Conservation (phyloP, 1,139 yeast species). For the Kluyveromyces sp. region DNA sequence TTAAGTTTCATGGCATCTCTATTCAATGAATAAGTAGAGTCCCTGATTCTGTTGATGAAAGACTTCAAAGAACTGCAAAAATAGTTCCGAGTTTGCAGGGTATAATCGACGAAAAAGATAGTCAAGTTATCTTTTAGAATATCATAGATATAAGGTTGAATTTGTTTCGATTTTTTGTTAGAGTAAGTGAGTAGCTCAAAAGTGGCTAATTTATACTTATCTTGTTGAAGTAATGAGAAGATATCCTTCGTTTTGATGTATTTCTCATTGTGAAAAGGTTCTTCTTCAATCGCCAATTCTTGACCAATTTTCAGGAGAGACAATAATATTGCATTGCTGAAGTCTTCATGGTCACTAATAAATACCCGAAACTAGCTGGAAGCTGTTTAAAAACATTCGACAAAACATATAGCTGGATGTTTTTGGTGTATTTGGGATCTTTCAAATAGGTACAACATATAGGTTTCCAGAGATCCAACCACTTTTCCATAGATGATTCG, state of each 20-base stretch:
- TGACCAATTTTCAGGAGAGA: slow-evolving; percentile 59
- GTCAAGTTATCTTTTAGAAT: slow-evolving; percentile 39
- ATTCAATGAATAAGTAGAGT: slow-evolving; percentile 50
- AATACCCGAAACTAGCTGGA: slow-evolving; percentile 38
- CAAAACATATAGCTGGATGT: slow-evolving; percentile 52
- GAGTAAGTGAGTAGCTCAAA: slow-evolving; percentile 56
- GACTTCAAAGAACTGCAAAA: slow-evolving; percentile 53
- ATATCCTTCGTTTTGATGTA: slow-evolving; percentile 34
- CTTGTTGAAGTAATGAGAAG: slow-evolving; percentile 37
- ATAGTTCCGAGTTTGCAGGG: slow-evolving; percentile 60
- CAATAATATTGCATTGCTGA: slow-evolving; percentile 35
- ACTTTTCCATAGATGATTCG: slow-evolving; percentile 27
- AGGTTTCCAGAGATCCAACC: slow-evolving; percentile 50
- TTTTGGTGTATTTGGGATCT: slow-evolving; percentile 33
- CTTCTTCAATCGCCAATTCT: slow-evolving; percentile 44
- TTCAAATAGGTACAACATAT: slow-evolving; percentile 33
- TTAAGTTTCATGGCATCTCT: slow-evolving; percentile 40
- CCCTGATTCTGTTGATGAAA: slow-evolving; percentile 56
- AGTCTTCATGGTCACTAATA: slow-evolving; percentile 24
- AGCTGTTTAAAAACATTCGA: slow-evolving; percentile 49
- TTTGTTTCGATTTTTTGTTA: slow-evolving; percentile 51
- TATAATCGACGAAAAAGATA: slow-evolving; percentile 50
- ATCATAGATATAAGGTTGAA: slow-evolving; percentile 39
- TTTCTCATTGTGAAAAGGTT: slow-evolving; percentile 39
- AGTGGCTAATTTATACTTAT: slow-evolving; percentile 47